These are phyloP conservation scores for Calonectria naviculata DNA, from an alignment of 2,329 filamentous ascomycete genomes.

Conservation along the genomic window DNA sequence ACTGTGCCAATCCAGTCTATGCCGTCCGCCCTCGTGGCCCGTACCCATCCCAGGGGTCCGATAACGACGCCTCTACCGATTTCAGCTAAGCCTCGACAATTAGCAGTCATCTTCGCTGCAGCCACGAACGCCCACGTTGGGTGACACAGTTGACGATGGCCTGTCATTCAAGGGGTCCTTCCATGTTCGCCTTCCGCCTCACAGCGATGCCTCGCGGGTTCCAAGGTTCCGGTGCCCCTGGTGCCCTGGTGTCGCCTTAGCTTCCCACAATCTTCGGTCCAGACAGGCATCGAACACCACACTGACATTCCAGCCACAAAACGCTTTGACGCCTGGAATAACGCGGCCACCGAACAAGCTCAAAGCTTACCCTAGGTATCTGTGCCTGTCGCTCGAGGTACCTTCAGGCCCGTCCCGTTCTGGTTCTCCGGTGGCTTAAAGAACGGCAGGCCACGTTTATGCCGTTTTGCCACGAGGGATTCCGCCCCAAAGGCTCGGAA, in stretches of 20 bases:
- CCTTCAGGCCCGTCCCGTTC: neutral
- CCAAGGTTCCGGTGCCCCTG: conserved; percentile 10
- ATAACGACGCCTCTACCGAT: conserved; percentile 8
- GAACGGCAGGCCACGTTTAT: neutral
- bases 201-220: conserved; percentile 34
- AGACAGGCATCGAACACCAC: conserved; percentile 7
- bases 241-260: neutral
- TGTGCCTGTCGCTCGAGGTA: neutral
- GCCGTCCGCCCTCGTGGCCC: neutral
- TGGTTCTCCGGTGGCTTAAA: neutral
- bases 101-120: neutral
- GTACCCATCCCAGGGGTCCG: neutral
- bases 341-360: neutral
- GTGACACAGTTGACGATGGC: neutral
- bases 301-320: conserved; percentile 11
- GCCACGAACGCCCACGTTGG: neutral
- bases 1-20: conserved; percentile 6
- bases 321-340: conserved; percentile 4
- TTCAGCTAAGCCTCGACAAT: neutral
- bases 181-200: conserved; percentile 25
- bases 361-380: neutral
- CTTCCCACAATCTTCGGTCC: neutral
- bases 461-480: conserved; percentile 9
- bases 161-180: neutral
- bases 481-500: neutral